Base-by-base conservation (phyloP, 208 protist species). In the Crithidia brevicula region DNA sequence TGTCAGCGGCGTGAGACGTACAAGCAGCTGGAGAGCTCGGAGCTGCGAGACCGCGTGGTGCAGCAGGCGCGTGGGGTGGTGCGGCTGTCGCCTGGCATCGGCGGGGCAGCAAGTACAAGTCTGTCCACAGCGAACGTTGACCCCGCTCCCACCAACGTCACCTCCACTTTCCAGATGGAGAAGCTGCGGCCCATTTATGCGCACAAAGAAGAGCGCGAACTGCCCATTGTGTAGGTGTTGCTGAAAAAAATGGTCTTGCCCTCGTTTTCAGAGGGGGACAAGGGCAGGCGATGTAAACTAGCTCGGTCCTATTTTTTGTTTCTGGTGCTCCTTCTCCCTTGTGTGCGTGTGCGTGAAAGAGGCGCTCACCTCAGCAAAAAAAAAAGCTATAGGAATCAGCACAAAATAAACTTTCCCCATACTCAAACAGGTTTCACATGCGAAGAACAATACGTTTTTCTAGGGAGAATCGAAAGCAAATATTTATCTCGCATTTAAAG, bases 41-140 rank as follows among this genome's bases (percentile, higher is more conserved):
- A 95, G 66, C 72, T 95, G 76, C 79, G 85, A 9, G 85, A 86
- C 28, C 77, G 74, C 23, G 89, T 95, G 13, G 59, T 91, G 53
- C 74, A 68, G 18, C 84, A 95, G 72, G 50, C 77, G 8, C 77
- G 89, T 4, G 82, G 79, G 0, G 53, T 51, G 20, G 78, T 89
- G 22, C 28, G 38, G 7, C 38, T 95, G 58, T 45, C 64, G 22
- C 0, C 58, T 9, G 36, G 18, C 3, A 36, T 16, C 31, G 15
- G 38, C 23, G 52, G 33, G 25, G 31, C 28, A 34, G 49, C 45
- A 31, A 9, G 16, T 25, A 46, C 30, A 15, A 3, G 47, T 15
- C n/a, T n/a, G n/a, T n/a, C n/a, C n/a, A n/a, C n/a, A n/a, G n/a
- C n/a, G n/a, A n/a, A n/a, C n/a, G n/a, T n/a, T n/a, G n/a, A n/a